Conservation (phyloP, 306 rosid genomes). For the Hippophae rhamnoides region DNA sequence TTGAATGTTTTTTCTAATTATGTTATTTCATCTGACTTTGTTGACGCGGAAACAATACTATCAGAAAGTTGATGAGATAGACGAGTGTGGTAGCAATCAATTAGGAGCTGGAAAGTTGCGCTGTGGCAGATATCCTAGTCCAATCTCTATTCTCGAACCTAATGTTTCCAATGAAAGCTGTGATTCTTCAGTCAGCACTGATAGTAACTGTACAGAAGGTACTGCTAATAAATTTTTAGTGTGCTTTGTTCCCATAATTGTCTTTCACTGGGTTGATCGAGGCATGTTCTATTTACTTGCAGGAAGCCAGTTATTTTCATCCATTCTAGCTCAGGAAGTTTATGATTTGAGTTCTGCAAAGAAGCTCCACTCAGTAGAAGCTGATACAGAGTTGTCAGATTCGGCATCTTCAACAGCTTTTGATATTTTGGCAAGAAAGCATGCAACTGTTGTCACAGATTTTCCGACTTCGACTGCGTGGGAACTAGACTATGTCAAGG, state of each 20-base stretch:
- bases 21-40: constrained; percentile 11
- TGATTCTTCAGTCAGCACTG: constrained; percentile 53
- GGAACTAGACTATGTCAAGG: constrained; percentile 72
- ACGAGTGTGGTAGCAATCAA: constrained; percentile 26
- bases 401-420: constrained; percentile 71
- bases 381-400: constrained; percentile 65
- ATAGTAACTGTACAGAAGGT: constrained; percentile 64
- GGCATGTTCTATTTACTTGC: constrained; percentile 16
- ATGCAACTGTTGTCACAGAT: constrained; percentile 13
- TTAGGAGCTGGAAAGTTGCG: constrained; percentile 25
- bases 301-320: constrained; percentile 68
- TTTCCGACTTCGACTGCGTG: constrained; percentile 29
- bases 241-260: constrained; percentile 4
- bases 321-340: constrained; percentile 48
- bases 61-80: constrained; percentile 44
- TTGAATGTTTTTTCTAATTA: not conserved
- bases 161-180: constrained; percentile 72
- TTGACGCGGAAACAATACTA: constrained; percentile 15
- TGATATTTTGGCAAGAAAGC: constrained; percentile 25
- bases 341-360: constrained; percentile 33
- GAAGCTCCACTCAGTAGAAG: constrained; percentile 36
- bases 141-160: constrained; percentile 75
- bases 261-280: constrained; percentile 8
- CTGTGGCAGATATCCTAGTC: constrained; percentile 64
- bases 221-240: constrained; percentile 6